A percentile compares a stretch with the other conserved stretches of the same genome.
These are phyloP conservation scores for Actinomortierella ambigua DNA, from an alignment of 371 early-diverging fungal species.

Conservation along the genomic window DNA sequence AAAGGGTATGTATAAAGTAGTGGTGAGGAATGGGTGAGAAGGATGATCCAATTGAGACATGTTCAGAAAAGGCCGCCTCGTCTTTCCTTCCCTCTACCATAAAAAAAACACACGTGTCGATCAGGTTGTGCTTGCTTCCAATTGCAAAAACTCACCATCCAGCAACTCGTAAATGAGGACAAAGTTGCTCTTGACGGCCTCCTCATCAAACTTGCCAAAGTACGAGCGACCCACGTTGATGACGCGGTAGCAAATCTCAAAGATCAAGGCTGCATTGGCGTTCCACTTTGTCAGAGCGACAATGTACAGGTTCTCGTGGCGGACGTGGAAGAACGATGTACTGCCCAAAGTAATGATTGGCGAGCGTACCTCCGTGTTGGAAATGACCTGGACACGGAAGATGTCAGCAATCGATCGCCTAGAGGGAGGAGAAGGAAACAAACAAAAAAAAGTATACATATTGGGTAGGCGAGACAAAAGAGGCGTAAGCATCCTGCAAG, in stretches of 20 bases:
- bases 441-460: not conserved
- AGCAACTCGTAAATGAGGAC: conserved; percentile 89
- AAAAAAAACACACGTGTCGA: no score
- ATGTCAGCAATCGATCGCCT: conserved; percentile 95
- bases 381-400: conserved; percentile 96
- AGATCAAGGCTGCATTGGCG: conserved; percentile 83
- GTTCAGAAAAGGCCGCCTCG: conserved; percentile 3
- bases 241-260: conserved; percentile 85
- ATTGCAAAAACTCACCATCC: conserved; percentile 83
- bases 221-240: conserved; percentile 78
- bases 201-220: conserved; percentile 90
- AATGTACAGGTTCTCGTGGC: conserved; percentile 88
- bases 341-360: conserved; percentile 91
- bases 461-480: not conserved
- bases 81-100: no score
- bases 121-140: no score
- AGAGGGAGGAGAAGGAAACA: conserved; percentile 1
- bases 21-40: no score
- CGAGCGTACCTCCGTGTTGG: conserved; percentile 87
- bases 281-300: conserved; percentile 88
- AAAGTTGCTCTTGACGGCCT: conserved; percentile 90
- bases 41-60: no score
- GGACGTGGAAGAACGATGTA: conserved; percentile 87
- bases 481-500: no score
- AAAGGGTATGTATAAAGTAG: not conserved